phyloP scores from a whole-genome alignment of 2,329 filamentous ascomycete species.

The Aspergillus pseudoterreus region DNA sequence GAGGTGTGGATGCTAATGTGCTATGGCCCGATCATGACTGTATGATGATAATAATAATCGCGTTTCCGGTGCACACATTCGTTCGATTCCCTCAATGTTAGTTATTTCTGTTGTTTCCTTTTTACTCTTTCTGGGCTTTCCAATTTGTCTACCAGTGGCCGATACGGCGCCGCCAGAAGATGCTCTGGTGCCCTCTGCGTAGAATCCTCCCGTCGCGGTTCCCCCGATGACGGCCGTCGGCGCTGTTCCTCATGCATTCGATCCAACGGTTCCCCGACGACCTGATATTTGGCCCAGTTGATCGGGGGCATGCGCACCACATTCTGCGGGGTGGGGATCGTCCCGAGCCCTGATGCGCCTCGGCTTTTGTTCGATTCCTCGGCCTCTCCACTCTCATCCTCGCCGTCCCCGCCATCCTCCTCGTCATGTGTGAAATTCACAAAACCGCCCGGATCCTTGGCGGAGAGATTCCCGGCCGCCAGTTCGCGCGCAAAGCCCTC shows the following conservation, averaged over 20 bases:
- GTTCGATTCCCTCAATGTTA: constrained; percentile 11
- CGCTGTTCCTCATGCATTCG: constrained; percentile 79
- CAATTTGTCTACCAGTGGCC: constrained; percentile 54
- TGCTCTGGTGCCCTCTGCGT: constrained; percentile 45
- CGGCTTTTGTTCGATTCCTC: background rate
- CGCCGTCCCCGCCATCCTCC: constrained; percentile 33
- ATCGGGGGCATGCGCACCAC: constrained; percentile 82
- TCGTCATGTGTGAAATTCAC: constrained; percentile 36
- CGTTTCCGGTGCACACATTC: background rate
- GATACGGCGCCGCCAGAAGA: constrained; percentile 56
- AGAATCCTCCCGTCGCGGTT: constrained; percentile 35
- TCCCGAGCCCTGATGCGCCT: constrained; percentile 48
- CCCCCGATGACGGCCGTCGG: constrained; percentile 52
- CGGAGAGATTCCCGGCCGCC: constrained; percentile 56
- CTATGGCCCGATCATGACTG: constrained; percentile 3
- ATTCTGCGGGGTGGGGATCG: constrained; percentile 73
- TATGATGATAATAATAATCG: background rate
- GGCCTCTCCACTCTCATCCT: constrained; percentile 18
- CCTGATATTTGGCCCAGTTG: constrained; percentile 91
- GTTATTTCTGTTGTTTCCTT: constrained; percentile 33
- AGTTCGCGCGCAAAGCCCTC: constrained; percentile 69
- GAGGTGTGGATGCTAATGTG: constrained; percentile 2
- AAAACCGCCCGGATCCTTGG: constrained; percentile 30
- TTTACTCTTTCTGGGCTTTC: constrained; percentile 32
- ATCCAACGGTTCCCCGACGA: constrained; percentile 81